Evolutionary conservation across 2,329 filamentous ascomycete genomes (phyloP), one percentile per base, ranked within the genome.

Genomic region (Podosphaera fusca): DNA sequence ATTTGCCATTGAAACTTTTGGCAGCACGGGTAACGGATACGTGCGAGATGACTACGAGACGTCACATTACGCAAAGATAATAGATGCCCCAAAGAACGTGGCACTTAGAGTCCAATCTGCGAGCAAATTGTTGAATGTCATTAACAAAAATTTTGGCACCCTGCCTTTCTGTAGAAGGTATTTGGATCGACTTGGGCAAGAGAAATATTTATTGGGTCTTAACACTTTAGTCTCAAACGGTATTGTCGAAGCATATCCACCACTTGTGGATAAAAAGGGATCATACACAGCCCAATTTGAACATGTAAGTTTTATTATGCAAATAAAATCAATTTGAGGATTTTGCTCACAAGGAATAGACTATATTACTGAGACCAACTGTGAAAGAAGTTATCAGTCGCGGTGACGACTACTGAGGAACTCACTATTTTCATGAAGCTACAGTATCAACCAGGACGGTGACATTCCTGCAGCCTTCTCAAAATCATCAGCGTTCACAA

Each of bases 131-230:
- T 75, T 95, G 63, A 92, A 78, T 65, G 83, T 87, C 36, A 95
- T 96, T 70, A 92, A 87, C 72, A 94, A 94, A 76, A 95, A 95
- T 71, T 96, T 95, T 69, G 87, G 87, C 62, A 95, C 88, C 1
- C 71, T 96, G 63, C 88, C 88, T 1, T 96, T 88, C 70, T 95
- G 87, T 70, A 78, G 89, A 61, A 81, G 89, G 63, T 95, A 95
- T 68, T 75, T 96, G 59, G 89, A 95, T 71, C 83, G 89, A 57
- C 71, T 95, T n/a, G 89, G 90, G 33, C 86, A 94, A 69, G 87
- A 95, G 60, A 95, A 95, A 70, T 95, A 96, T 68, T 77, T 95
- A 42, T 75, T 95, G 6, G 89, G 89, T 51, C 73, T 95, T 69
- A 95, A 94, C 71, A 90, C 82, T 66, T 75, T 95, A 47, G 87